Evolutionary conservation across 2,329 filamentous ascomycete genomes (phyloP).

Genomic region (Arthroderma sp.): DNA sequence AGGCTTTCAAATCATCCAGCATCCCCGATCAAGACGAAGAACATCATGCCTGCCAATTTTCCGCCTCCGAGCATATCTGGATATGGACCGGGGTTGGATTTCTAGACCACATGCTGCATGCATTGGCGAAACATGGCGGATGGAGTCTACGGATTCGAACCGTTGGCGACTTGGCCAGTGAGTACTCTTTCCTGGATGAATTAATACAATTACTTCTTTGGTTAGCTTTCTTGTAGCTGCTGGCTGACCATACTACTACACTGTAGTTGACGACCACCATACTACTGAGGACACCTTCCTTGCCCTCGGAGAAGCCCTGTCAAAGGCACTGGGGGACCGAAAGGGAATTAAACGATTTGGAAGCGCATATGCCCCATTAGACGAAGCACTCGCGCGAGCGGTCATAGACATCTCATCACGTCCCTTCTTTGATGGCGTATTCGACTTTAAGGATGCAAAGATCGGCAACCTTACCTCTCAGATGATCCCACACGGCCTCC

Average conservation of each 20-base stretch:
- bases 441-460: slow-evolving; percentile 80
- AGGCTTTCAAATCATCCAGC: slow-evolving; percentile 35
- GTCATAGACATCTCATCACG: slow-evolving; percentile 93
- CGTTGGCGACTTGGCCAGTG: slow-evolving; percentile 83
- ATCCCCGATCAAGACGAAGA: slow-evolving; percentile 36
- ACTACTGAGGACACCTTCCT: slow-evolving; percentile 93
- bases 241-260: neutral
- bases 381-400: slow-evolving; percentile 85
- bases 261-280: slow-evolving; percentile 89
- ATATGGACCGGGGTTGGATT: slow-evolving; percentile 94
- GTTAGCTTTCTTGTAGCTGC: neutral
- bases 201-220: neutral
- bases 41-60: slow-evolving; percentile 71
- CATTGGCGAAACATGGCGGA: slow-evolving; percentile 85
- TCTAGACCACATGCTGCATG: slow-evolving; percentile 97
- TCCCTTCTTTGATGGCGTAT: slow-evolving; percentile 69
- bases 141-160: slow-evolving; percentile 80
- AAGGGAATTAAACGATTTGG: slow-evolving; percentile 82
- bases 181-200: slow-evolving; percentile 23
- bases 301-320: slow-evolving; percentile 76
- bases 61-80: slow-evolving; percentile 71
- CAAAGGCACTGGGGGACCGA: slow-evolving; percentile 61
- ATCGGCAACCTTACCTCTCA: slow-evolving; percentile 86
- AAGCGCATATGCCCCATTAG: slow-evolving; percentile 80
- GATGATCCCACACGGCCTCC: slow-evolving; percentile 93